Base-by-base conservation (phyloP, 2,329 filamentous ascomycete species). In the Hortaea werneckii region DNA sequence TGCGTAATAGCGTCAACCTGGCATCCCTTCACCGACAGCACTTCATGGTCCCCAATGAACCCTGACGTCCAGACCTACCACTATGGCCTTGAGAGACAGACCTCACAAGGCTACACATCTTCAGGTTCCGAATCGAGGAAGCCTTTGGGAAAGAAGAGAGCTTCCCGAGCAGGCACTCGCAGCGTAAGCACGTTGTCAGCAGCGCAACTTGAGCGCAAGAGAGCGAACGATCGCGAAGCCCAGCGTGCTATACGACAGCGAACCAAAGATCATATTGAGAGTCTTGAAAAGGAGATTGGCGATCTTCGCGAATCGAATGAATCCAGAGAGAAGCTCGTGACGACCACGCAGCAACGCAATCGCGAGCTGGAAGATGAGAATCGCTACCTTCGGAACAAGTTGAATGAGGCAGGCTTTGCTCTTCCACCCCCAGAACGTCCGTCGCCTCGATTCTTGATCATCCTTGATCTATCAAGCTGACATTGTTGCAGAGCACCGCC, bases 191-290 rank as follows among this genome's bases (percentile, higher is more conserved):
- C 74, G 7, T 65, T 79, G 45, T 77, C 75, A n/a, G 69, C 73
- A 29, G 75, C 76, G 47, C 76, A 79, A 55, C 65, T 79, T 41
- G 76, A 79, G 54, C 66, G 76, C 42, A 79, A 79, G 59, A 68
- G 76, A 48, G 76, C 76, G 50, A 79, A 79, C 59, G 76, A 79
- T 59, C 69, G 76, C 50, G 76, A 79, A 60, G 76, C 76, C 45
- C 76, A 79, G 57, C 69, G 76, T 52, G 76, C 75, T 41, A 79
- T 78, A 52, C 72, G 76, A 29, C 74, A 77, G 56, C 64, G 76
- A 49, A 79, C 75, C 37, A 78, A 76, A 52, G 74, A 77, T 52
- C 75, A 77, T 58, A 78, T 78, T 49, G 75, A 79, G 51, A 66
- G 65, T 28, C 67, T 79, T n/a, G 75, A 79, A 54, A 64, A 68